phyloP scores from a whole-genome alignment of 768 basidiomycete genomes.

The Mycena metata region DNA sequence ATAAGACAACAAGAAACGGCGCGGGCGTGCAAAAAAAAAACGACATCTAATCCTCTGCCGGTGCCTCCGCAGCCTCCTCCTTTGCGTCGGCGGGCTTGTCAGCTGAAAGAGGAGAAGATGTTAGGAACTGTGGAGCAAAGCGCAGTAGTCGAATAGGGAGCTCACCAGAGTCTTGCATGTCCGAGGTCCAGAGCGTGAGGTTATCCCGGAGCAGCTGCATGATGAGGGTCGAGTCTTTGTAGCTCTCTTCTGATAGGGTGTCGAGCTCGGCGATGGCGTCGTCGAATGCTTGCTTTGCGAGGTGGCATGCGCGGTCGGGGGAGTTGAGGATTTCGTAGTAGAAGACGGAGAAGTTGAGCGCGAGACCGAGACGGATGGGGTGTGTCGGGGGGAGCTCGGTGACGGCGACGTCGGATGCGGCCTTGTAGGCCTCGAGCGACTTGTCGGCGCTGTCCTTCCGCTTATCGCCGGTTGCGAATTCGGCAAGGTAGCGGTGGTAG shows the following conservation, averaged over 20 bases:
- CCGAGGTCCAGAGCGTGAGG: slow-evolving; percentile 97
- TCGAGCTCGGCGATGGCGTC: slow-evolving; percentile 99
- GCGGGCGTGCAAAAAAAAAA: slow-evolving; percentile 17
- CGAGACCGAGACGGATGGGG: slow-evolving; percentile 98
- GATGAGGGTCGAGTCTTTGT: slow-evolving; percentile 99
- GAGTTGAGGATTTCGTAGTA: slow-evolving; percentile 99
- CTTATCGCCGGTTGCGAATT: slow-evolving; percentile 98
- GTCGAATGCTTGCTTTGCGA: slow-evolving; percentile 99
- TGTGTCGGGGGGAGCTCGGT: slow-evolving; percentile 96
- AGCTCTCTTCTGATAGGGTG: slow-evolving; percentile 97
- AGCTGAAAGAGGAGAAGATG: slow-evolving; percentile 52
- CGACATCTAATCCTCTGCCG: slow-evolving; percentile 73
- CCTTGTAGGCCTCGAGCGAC: slow-evolving; percentile 97
- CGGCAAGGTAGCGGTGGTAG: slow-evolving; percentile 98
- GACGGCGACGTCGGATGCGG: slow-evolving; percentile 96
- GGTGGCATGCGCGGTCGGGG: slow-evolving; percentile 97
- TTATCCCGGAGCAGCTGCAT: slow-evolving; percentile 98
- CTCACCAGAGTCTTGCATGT: slow-evolving; percentile 94
- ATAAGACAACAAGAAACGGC: slow-evolving; percentile 41
- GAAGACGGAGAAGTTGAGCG: slow-evolving; percentile 99
- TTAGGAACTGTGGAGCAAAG: slow-evolving; percentile 20
- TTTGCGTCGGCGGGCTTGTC: slow-evolving; percentile 81
- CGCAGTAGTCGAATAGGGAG: slow-evolving; percentile 30
- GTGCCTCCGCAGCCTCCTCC: slow-evolving; percentile 73
- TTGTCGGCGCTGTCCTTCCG: slow-evolving; percentile 98